Conservation (phyloP, 1,284 basidiomycete genomes). For the Meira miltonrushii region DNA sequence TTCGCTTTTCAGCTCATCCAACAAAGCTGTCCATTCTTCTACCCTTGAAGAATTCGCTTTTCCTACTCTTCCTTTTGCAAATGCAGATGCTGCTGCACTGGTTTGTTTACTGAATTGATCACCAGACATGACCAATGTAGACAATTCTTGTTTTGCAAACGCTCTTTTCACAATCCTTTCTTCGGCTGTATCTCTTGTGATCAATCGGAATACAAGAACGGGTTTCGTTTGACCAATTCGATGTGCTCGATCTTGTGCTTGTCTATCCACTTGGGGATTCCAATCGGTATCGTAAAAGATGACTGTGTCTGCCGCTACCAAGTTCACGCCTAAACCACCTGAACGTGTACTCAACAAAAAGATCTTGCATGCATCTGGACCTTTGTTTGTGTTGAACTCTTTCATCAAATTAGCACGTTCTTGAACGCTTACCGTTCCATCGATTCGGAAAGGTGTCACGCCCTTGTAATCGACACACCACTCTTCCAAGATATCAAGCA, state of each 20-base stretch:
- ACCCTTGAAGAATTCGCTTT: constrained; percentile 18
- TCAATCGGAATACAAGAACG: constrained; percentile 68
- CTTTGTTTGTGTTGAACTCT: constrained; percentile 71
- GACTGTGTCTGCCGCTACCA: constrained; percentile 74
- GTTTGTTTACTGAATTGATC: constrained; percentile 56
- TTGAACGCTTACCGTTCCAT: constrained; percentile 73
- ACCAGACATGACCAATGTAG: constrained; percentile 89
- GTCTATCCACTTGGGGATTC: constrained; percentile 87
- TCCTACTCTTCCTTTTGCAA: constrained; percentile 67
- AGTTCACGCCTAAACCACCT: constrained; percentile 78
- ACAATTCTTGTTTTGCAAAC: constrained; percentile 77
- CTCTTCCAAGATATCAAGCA: constrained; percentile 82
- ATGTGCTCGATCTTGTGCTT: constrained; percentile 92
- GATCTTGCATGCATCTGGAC: constrained; percentile 64
- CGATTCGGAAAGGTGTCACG: constrained; percentile 80
- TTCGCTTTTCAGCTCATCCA: constrained; percentile 72
- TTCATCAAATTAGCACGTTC: constrained; percentile 79
- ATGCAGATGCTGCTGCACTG: constrained; percentile 16
- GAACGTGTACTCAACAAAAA: constrained; percentile 89
- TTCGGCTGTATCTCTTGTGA: constrained; percentile 72
- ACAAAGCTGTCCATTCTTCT: constrained; percentile 22
- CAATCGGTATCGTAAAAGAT: constrained; percentile 80
- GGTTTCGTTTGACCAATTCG: constrained; percentile 81
- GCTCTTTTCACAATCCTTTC: constrained; percentile 84
- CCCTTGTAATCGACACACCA: constrained; percentile 59